Base-by-base conservation (phyloP, 257 asterid genomes). In the Phtheirospermum japonicum region DNA sequence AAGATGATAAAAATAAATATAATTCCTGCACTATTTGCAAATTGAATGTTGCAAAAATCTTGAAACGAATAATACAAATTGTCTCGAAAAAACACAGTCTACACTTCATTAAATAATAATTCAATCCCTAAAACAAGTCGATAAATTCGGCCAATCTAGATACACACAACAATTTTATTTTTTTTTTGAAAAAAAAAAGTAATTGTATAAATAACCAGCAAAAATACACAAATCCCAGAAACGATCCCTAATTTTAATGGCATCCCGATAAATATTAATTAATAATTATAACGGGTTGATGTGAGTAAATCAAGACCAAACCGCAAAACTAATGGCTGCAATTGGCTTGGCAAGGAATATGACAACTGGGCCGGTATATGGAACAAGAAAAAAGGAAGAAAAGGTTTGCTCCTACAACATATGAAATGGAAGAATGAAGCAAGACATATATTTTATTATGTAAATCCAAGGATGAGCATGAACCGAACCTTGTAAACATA, bases 261-360 rank as follows among this genome's bases (percentile, higher is more conserved):
- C 28, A 23, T 23, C 28, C 28, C 17, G 49, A 42, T 11, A 42
- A 9, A 11, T 4, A 42, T 42, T 42, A 42, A 11, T 40, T 37
- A 7, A 37, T 43, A 48, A 52, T 20, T 7, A 59, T 9, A 16
- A 11, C 19, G 20, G 16, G 52, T 13, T 30, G 10, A 54, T 10
- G 2, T 33, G 10, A 20, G 40, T 16, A 56, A 67, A 48, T 42
- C 49, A 58, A 39, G 28, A 45, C 71, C 86, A 32, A 23, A 92
- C 99, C 90, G 69, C 99, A 92, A 64, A 84, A 92, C 97, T 96
- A 92, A 67, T 92, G 99, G 62, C 89, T 79, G 70, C 97, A 92
- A 76, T 92, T 92, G 54, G 96, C 95, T 72, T 92, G 96, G 76
- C 95, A 88, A 52, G 98, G 95, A 52, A 80, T 58, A 28, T 71